Conservation (phyloP, 345 rosid genomes). For the Nasturtium officinale region DNA sequence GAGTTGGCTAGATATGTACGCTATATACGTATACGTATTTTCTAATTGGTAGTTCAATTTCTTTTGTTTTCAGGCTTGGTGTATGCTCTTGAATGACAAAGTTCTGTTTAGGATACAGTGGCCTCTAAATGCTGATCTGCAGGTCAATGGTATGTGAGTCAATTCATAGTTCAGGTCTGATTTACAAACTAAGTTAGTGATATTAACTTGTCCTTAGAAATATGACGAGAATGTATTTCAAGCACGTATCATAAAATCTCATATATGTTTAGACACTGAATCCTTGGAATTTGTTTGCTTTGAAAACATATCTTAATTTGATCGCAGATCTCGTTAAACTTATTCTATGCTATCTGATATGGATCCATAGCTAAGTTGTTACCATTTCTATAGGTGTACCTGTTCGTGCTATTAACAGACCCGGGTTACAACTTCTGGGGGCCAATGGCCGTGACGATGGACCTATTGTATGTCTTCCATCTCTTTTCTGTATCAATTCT, state of each 20-base stretch:
- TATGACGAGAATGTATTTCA: constrained; percentile 4
- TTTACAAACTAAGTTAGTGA: constrained; percentile 9
- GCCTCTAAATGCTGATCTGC: constrained; percentile 94
- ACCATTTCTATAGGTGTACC: constrained; percentile 52
- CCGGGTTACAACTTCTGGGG: constrained; percentile 86
- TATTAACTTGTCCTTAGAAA: constrained; percentile 12
- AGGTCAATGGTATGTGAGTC: constrained; percentile 77
- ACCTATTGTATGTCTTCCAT: constrained; percentile 66
- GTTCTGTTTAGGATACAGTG: constrained; percentile 98
- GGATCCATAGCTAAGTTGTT: constrained; percentile 15
- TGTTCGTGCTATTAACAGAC: constrained; percentile 84
- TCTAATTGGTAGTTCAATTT: constrained; percentile 30
- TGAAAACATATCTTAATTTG: background rate
- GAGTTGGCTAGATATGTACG: constrained; percentile 8
- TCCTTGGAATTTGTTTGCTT: constrained; percentile 2
- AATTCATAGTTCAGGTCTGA: background rate
- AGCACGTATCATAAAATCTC: constrained; percentile 6
- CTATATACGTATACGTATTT: background rate
- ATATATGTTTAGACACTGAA: background rate
- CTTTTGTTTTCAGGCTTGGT: constrained; percentile 71
- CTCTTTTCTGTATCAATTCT: constrained; percentile 11
- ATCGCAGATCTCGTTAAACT: background rate
- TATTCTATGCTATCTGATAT: constrained; percentile 11
- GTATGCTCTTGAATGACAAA: constrained; percentile 98
- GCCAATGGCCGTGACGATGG: constrained; percentile 99